Evolutionary conservation across 306 rosid species (phyloP), one percentile per base, ranked within the genome.

Genomic region (Cicer judaicum): DNA sequence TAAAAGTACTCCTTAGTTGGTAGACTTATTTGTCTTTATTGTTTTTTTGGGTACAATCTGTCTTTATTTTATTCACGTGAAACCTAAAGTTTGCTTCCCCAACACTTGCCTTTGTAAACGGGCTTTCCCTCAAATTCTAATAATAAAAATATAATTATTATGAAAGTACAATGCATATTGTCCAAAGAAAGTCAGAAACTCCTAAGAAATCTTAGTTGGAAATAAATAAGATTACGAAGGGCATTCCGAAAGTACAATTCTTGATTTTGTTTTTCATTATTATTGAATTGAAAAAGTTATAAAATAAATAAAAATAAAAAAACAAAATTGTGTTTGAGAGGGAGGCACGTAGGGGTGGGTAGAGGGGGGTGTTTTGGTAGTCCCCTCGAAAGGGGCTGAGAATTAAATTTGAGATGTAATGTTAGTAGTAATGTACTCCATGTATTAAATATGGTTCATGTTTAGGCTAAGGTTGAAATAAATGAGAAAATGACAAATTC

Each of bases 401-500:
- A 43, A 38, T 67, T 62, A 53, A 41, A 54, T 29, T 68, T 19
- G 54, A 6, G 54, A 39, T 65, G 65, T 57, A 39, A 57, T 57
- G 64, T 40, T 29, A 29, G 36, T 29, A 29, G 36, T 4, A 29
- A 29, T 29, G 36, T 29, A 3, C 36, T 29, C 36, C 36, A 29
- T 29, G 36, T 29, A 29, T 29, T 29, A 29, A 21, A 24, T 57
- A 24, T 21, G 12, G 41, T 5, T 55, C 40, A 24, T 57, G 64
- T 57, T 66, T 69, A 59, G 42, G 76, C 62, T 29, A 57, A 61
- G 55, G 72, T 48, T 24, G 55, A 19, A 63, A n/a, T 52, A 62
- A 47, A 65, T 16, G n/a, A 0, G 41, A 56, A 54, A 70, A 74
- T 74, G 79, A 78, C 81, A 70, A 80, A 19, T 52, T 52, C 57